Evolutionary conservation across 768 basidiomycete genomes (phyloP), one percentile per base, ranked within the genome.

Genomic region (Sporobolomyces phaffii): DNA sequence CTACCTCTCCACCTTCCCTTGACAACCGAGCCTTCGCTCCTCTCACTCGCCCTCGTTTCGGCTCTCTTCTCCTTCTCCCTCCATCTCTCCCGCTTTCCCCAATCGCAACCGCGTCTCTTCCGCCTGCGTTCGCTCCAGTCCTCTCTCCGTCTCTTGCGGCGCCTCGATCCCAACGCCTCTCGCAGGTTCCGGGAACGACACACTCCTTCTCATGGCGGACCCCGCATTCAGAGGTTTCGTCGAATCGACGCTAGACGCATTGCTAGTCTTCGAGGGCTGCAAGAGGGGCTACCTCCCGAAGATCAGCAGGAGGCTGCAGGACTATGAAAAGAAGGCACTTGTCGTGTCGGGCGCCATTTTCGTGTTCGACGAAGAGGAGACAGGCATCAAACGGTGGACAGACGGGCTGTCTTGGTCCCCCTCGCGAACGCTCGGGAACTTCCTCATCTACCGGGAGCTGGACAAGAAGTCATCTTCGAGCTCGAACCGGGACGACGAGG

Each of bases 351-450:
- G 93, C 62, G 89, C 88, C 10, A 91, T 98, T 15, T 98, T 97
- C 74, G 93, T 96, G 71, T 98, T 96, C 75, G 91, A 98, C 78
- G 93, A 96, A 80, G 88, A 91, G 74, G 91, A 94, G 79, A 91
- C 89, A 75, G 91, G 92, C 31, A 98, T 98, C 80, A 94, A 93
- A 80, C 84, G 93, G 48, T 77, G 69, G 70, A 98, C 93, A 2
- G 93, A 98, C 79, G 91, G 92, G n/a, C 87, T 89, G 76, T 88
- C 88, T 76, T 96, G 93, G 93, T 89, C 87, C 72, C 93, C 93
- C 0, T 88, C 87, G 71, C 82, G 93, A 64, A 96, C 96, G 70
- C 80, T 96, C 64, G 90, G 90, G 73, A 97, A 97, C 78, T 98
- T 96, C 76, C 81, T 98, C 73, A 88, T 90, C 68, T 97, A 97